A percentile compares a stretch with the other conserved stretches of the same genome.
Conservation (phyloP, 2,329 filamentous ascomycete genomes). For the Chrysoporthe cubensis region DNA sequence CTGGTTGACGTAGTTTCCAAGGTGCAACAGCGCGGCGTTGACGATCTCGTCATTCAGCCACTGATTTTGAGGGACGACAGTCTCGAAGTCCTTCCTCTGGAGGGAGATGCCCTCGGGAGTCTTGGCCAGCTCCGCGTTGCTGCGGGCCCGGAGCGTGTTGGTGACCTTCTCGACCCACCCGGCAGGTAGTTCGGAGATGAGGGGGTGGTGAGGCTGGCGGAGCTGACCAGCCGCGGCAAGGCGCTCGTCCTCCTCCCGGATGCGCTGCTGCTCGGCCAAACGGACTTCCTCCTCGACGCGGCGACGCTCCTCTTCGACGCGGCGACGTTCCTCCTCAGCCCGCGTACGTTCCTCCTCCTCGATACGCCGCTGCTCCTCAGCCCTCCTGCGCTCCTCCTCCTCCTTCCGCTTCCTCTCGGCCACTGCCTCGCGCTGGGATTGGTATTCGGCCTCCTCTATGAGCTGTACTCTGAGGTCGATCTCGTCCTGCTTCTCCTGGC, state of each 20-base stretch:
- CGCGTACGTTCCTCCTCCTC: slow-evolving; percentile 31
- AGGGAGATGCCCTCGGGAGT: slow-evolving; percentile 57
- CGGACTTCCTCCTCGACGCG: slow-evolving; percentile 33
- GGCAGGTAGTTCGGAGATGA: slow-evolving; percentile 38
- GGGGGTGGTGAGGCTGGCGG: slow-evolving; percentile 33
- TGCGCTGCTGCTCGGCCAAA: slow-evolving; percentile 19
- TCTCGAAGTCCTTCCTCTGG: slow-evolving; percentile 63
- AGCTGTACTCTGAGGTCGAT: slow-evolving; percentile 29
- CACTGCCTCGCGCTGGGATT: slow-evolving; percentile 17
- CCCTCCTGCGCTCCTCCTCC: slow-evolving; percentile 31
- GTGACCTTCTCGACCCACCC: slow-evolving; percentile 46
- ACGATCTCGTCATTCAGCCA: slow-evolving; percentile 83
- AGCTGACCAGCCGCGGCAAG: slow-evolving; percentile 32
- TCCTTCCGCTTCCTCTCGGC: slow-evolving; percentile 28
- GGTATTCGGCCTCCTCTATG: slow-evolving; percentile 20
- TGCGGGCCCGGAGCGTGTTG: slow-evolving; percentile 40
- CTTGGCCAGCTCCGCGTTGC: slow-evolving; percentile 45
- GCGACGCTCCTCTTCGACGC: slow-evolving; percentile 16
- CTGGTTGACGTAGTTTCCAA: slow-evolving; percentile 63
- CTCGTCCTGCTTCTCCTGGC: slow-evolving; percentile 34
- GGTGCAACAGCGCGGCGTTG: slow-evolving; percentile 65
- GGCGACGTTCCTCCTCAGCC: slow-evolving; percentile 30
- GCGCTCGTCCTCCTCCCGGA: slow-evolving; percentile 29
- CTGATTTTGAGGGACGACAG: slow-evolving; percentile 55
- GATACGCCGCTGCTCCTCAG: slow-evolving; percentile 31